Evolutionary conservation across 73 alveolate species (phyloP).

Genomic region (Symbiodinium natans): DNA sequence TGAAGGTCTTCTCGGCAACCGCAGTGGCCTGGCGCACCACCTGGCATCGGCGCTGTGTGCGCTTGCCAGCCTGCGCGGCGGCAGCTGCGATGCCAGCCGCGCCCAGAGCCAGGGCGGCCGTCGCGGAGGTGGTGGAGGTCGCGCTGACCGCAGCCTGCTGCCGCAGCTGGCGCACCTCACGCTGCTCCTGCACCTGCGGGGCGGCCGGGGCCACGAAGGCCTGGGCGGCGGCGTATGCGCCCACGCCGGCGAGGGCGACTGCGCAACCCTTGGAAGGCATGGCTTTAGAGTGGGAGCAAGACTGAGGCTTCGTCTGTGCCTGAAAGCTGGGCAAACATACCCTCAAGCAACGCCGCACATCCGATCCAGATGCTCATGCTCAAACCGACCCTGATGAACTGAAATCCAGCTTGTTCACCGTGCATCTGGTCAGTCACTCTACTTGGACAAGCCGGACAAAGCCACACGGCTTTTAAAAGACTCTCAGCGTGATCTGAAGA

Average conservation of each 20-base stretch:
- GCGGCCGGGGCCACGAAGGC: slow-evolving; percentile 5
- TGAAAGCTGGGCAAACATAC: too few relatives aligned
- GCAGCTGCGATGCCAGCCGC: slow-evolving; percentile 27
- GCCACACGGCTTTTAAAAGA: too few relatives aligned
- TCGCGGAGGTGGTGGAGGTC: background rate
- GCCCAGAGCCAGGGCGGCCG: background rate
- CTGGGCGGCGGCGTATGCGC: slow-evolving; percentile 19
- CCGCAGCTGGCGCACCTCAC: slow-evolving; percentile 48
- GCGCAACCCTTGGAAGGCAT: slow-evolving; percentile 39
- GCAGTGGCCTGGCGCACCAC: slow-evolving; percentile 52
- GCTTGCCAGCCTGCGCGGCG: slow-evolving; percentile 14
- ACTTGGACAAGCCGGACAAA: too few relatives aligned
- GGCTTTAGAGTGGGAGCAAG: too few relatives aligned
- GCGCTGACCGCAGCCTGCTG: slow-evolving; percentile 38
- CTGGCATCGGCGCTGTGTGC: background rate
- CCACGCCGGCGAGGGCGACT: slow-evolving; percentile 1
- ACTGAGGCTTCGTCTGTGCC: too few relatives aligned
- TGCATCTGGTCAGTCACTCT: too few relatives aligned
- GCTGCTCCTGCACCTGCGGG: slow-evolving; percentile 25
- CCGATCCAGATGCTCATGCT: background rate
- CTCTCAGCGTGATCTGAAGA: too few relatives aligned
- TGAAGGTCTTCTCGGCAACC: slow-evolving; percentile 13
- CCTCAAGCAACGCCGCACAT: too few relatives aligned
- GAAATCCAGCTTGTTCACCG: too few relatives aligned
- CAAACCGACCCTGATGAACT: too few relatives aligned